A percentile compares a stretch with the other conserved stretches of the same genome.
Conservation (phyloP, 768 basidiomycete species). For the Leucosporidium scottii region DNA sequence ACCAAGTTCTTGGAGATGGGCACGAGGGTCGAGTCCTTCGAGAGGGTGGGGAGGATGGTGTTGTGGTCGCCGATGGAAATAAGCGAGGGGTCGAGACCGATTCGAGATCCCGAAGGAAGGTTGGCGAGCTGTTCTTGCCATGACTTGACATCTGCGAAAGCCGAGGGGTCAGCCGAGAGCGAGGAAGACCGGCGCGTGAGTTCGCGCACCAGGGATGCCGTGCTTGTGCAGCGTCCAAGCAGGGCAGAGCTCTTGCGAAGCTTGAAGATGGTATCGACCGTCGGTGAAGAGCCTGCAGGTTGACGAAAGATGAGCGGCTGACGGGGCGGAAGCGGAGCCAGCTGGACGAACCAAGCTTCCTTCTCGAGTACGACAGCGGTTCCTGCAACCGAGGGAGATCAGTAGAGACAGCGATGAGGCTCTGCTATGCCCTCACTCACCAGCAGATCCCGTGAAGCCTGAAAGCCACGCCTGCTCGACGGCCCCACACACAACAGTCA, state of each 20-base stretch:
- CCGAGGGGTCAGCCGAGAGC: slow-evolving; percentile 30
- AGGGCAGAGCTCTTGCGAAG: slow-evolving; percentile 74
- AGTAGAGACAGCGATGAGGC: background rate
- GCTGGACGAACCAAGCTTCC: slow-evolving; percentile 49
- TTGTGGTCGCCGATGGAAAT: slow-evolving; percentile 68
- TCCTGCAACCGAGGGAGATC: slow-evolving; percentile 46
- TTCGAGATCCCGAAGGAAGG: slow-evolving; percentile 54
- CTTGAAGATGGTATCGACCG: slow-evolving; percentile 85
- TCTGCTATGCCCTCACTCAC: slow-evolving; percentile 42
- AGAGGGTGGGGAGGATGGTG: slow-evolving; percentile 54
- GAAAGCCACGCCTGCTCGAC: slow-evolving; percentile 57
- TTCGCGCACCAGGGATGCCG: slow-evolving; percentile 62
- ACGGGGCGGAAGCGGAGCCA: too few relatives aligned
- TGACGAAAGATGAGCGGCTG: too few relatives aligned
- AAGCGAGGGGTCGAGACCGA: slow-evolving; percentile 76
- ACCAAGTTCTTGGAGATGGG: slow-evolving; percentile 64
- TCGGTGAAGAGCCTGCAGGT: slow-evolving; percentile 67
- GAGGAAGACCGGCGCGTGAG: slow-evolving; percentile 20
- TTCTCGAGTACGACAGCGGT: slow-evolving; percentile 67
- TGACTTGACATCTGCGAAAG: slow-evolving; percentile 63
- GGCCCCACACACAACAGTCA: too few relatives aligned
- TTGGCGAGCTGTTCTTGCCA: slow-evolving; percentile 83
- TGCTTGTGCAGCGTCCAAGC: slow-evolving; percentile 94
- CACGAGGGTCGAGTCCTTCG: slow-evolving; percentile 57
- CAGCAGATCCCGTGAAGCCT: slow-evolving; percentile 90